Conservation (phyloP, 257 asterid genomes). For the Craterostigma plantagineum region DNA sequence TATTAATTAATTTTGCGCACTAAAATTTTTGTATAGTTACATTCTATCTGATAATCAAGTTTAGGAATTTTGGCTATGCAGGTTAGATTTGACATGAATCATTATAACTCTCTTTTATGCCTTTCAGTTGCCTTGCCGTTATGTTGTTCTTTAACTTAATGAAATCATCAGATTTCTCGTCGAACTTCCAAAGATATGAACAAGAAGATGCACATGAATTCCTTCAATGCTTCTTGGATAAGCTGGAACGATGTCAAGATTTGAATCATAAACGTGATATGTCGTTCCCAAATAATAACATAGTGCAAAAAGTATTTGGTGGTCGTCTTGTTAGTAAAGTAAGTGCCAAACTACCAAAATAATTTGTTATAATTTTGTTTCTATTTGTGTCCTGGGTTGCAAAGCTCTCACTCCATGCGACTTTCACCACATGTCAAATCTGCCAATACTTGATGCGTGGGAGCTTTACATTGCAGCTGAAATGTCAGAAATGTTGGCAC, state of each 20-base stretch:
- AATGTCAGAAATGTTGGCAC: constrained; percentile 74
- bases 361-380: not conserved
- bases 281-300: constrained; percentile 18
- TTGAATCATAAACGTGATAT: constrained; percentile 3
- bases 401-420: too few species aligned
- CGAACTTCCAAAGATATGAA: constrained; percentile 37
- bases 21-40: too few species aligned
- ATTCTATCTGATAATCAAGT: not conserved
- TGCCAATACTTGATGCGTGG: not conserved
- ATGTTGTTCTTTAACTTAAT: constrained; percentile 28
- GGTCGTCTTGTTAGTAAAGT: constrained; percentile 75
- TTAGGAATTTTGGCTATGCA: not conserved
- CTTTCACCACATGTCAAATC: too few species aligned
- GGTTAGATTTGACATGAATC: not conserved
- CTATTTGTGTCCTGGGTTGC: not conserved
- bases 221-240: constrained; percentile 69
- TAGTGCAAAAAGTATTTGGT: constrained; percentile 62
- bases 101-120: not conserved
- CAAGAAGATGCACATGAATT: constrained; percentile 93
- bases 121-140: constrained; percentile 2
- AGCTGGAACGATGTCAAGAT: constrained; percentile 34
- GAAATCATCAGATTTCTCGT: constrained; percentile 46
- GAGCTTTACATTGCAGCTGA: constrained; percentile 40
- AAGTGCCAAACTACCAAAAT: too few species aligned
- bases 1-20: not conserved